phyloP scores from a whole-genome alignment of 2,329 filamentous ascomycete genomes.

The Ophiobolus disseminans region DNA sequence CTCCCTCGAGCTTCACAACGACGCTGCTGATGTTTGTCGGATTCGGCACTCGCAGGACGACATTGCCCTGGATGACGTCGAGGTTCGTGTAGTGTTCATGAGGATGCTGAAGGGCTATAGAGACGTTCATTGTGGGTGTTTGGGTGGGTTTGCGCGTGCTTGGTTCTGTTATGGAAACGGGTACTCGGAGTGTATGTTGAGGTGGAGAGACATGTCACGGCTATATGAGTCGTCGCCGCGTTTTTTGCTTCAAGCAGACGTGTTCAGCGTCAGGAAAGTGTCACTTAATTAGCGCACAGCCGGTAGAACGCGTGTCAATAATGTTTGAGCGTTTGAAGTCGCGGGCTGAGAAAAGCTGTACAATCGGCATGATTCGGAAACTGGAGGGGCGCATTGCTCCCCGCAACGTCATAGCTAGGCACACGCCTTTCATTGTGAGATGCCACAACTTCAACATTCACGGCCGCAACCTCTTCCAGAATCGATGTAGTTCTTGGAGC shows the following conservation, averaged over 20 bases:
- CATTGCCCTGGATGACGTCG: slow-evolving; percentile 70
- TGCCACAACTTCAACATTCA: neutral
- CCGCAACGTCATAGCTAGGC: slow-evolving; percentile 26
- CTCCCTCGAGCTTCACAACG: slow-evolving; percentile 83
- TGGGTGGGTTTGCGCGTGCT: slow-evolving; percentile 1
- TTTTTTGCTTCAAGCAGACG: slow-evolving; percentile 8
- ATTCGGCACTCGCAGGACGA: slow-evolving; percentile 54
- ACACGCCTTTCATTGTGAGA: neutral
- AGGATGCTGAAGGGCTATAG: slow-evolving; percentile 69
- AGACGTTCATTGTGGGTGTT: slow-evolving; percentile 56
- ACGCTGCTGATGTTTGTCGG: slow-evolving; percentile 61
- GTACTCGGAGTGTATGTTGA: slow-evolving; percentile 22
- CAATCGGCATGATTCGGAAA: slow-evolving; percentile 27
- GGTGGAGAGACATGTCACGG: slow-evolving; percentile 29
- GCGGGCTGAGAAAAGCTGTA: slow-evolving; percentile 21
- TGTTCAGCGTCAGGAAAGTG: slow-evolving; percentile 15
- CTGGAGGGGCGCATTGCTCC: slow-evolving; percentile 21
- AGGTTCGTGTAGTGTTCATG: slow-evolving; percentile 81
- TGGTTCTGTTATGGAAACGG: slow-evolving; percentile 20
- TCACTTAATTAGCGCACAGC: slow-evolving; percentile 31
- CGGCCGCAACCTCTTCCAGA: too few species aligned
- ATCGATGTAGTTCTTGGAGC: too few species aligned
- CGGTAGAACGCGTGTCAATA: slow-evolving; percentile 41
- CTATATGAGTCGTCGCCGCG: slow-evolving; percentile 18
- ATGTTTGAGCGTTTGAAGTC: slow-evolving; percentile 25